Base-by-base conservation (phyloP, 202 grass and related monocot genomes). In the Hordeum pubiflorum region DNA sequence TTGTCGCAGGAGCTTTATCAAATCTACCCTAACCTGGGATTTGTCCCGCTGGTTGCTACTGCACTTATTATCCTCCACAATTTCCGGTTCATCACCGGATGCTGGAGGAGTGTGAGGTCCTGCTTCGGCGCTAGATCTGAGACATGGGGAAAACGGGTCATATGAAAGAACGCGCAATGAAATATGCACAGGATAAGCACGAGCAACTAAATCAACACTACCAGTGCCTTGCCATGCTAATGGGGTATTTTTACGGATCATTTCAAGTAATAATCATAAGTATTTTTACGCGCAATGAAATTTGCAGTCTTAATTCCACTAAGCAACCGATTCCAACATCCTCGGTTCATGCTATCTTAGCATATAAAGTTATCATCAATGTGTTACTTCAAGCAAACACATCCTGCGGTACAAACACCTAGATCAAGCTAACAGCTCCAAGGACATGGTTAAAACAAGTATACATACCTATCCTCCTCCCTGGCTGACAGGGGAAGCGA, bases 1-100 rank as follows among this genome's bases (percentile, higher is more conserved):
- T 57, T 58, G 59, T 31, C 81, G 87, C 74, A 97, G 84, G 56
- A 90, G 77, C 22, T 90, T 84, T 40, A 91, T 22, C 69, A 97
- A 82, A 85, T 97, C 90, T 59, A 92, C 26, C 70, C 58, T 89
- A 17, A 76, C 48, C 31, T 73, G 78, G 18, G 82, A 63, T 37
- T 92, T 80, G 37, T 83, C 58, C 69, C 43, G 22, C 22, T 54
- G 34, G 57, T 59, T 67, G 65, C 31, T 44, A 21, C 22, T 34
- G 71, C 63, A 65, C 48, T 64, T 83, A 5, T 55, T 86, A 55
- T 40, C 72, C 58, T 50, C 62, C 63, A 60, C 84, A 52, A 40
- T 68, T 79, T 72, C 75, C 64, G 66, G 58, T 89, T 83, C 85
- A 14, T 81, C 68, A 58, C 59, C 76, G 14, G 70, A 90, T 9